Conservation (phyloP, 148 eudicot species). For the Silene uniflora region DNA sequence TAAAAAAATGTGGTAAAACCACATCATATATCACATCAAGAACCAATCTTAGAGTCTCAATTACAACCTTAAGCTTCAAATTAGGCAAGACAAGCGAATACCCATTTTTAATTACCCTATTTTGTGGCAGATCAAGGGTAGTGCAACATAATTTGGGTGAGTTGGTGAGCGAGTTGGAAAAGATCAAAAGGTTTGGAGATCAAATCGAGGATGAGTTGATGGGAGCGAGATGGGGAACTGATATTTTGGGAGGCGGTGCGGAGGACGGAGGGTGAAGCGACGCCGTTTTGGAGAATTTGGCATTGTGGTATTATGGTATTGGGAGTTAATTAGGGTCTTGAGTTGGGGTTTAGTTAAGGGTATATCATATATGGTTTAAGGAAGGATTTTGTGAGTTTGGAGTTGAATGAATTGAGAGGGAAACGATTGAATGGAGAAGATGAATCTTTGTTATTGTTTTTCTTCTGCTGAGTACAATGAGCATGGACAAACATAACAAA, state of each 20-base stretch:
- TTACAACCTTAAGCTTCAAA: slow-evolving; percentile 75
- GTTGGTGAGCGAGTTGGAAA: slow-evolving; percentile 47
- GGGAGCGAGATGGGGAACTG: slow-evolving; percentile 30
- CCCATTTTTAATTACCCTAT: slow-evolving; percentile 24
- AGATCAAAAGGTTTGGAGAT: slow-evolving; percentile 52
- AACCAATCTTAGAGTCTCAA: slow-evolving; percentile 81
- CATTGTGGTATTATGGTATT: slow-evolving; percentile 48
- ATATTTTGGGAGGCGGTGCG: slow-evolving; percentile 73
- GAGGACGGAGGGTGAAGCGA: slow-evolving; percentile 82
- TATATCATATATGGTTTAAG: slow-evolving; percentile 28
- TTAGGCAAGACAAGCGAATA: slow-evolving; percentile 56
- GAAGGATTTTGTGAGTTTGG: not conserved
- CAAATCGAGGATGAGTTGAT: slow-evolving; percentile 33
- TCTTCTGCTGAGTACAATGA: slow-evolving; percentile 15
- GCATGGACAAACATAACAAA: too few species aligned
- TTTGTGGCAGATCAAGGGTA: slow-evolving; percentile 15
- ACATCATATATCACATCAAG: slow-evolving; percentile 69
- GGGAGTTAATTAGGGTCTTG: slow-evolving; percentile 63
- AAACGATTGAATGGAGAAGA: slow-evolving; percentile 30
- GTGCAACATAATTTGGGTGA: slow-evolving; percentile 41
- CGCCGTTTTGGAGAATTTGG: slow-evolving; percentile 68
- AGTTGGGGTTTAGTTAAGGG: slow-evolving; percentile 59
- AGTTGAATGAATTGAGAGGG: slow-evolving; percentile 27
- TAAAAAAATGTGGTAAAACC: slow-evolving; percentile 68
- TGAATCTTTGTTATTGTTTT: slow-evolving; percentile 15